A percentile compares a stretch with the other conserved stretches of the same genome.
Conservation (phyloP, 306 rosid species). For the Astragalus glycyphyllos region DNA sequence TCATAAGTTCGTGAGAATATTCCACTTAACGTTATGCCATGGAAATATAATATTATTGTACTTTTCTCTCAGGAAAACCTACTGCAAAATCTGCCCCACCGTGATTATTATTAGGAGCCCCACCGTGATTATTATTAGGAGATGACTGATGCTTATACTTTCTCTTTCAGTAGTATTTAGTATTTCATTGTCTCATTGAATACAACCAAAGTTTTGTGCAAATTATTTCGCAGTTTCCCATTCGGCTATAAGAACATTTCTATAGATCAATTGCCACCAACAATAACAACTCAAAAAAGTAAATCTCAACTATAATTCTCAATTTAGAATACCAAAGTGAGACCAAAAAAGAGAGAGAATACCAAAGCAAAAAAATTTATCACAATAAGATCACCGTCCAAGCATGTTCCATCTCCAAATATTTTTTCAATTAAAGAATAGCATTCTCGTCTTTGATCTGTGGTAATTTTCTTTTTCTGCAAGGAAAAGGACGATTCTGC, state of each 20-base stretch:
- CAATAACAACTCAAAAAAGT: constrained; percentile 8
- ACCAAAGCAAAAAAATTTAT: constrained; percentile 90
- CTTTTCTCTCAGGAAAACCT: constrained; percentile 5
- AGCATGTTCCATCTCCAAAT: constrained; percentile 64
- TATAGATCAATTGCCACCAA: constrained; percentile 13
- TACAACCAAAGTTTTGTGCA: background rate
- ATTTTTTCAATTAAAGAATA: constrained; percentile 61
- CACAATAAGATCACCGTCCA: constrained; percentile 72
- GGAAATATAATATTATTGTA: constrained; percentile 30
- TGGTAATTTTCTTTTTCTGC: constrained; percentile 59
- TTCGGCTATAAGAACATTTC: constrained; percentile 7
- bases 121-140: background rate
- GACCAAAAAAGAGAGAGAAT: constrained; percentile 3
- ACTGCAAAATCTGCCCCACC: constrained; percentile 1
- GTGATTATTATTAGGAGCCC: background rate
- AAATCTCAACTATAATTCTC: constrained; percentile 6
- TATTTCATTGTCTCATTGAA: constrained; percentile 18
- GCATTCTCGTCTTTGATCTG: constrained; percentile 66
- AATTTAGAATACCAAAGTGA: constrained; percentile 59
- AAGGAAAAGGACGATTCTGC: constrained; percentile 53
- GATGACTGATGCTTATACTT: constrained; percentile 20
- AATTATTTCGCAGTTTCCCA: constrained; percentile 8
- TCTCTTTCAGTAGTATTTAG: background rate
- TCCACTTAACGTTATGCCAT: constrained; percentile 3
- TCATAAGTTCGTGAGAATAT: background rate